Evolutionary conservation across 768 basidiomycete species (phyloP), one percentile per base, ranked within the genome.

Genomic region (Suillus alpinus): DNA sequence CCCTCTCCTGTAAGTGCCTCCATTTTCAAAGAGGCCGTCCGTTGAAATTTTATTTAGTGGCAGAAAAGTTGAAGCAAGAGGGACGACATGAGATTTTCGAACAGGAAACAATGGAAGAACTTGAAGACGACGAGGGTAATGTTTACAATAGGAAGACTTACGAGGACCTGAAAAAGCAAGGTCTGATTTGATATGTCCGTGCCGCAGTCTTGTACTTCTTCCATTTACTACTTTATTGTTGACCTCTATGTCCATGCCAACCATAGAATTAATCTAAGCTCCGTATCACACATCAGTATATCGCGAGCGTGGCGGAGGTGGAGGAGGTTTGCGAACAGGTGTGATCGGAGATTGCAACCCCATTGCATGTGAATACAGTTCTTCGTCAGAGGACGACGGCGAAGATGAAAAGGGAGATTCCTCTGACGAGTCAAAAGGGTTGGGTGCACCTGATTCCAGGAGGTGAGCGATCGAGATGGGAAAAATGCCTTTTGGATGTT

Each of bases 81-180:
- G 97, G 97, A n/a, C 83, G 90, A 20, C 88, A 92, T 67, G 97
- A 98, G 69, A 89, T 98, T 58, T 91, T 91, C 61, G 88, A 92
- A 73, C 88, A 92, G 68, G 95, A 98, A 75, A 92, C 92, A 23
- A 96, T 95, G 85, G 97, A 98, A 73, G 97, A 99, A 75, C 83
- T 98, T 40, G 97, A 99, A 71, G 97, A 99, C 71, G 93, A 93
- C 50, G 97, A 98, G 72, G 97, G 97, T 16, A 98, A 99, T 67
- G 97, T 98, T 55, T 98, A 98, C 76, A 95, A 95, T 75, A 87
- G 89, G 69, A 97, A 97, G 81, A 96, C 94, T n/a, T 98, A 95
- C 70, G 94, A 96, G 67, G 94, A 96, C 69, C 80, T 97, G 66
- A 96, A 95, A 81, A 94, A 95, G 77, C 95, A 98, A 72, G 95